Evolutionary conservation across 768 basidiomycete species (phyloP).

Genomic region (Rhodotorula babjevae): DNA sequence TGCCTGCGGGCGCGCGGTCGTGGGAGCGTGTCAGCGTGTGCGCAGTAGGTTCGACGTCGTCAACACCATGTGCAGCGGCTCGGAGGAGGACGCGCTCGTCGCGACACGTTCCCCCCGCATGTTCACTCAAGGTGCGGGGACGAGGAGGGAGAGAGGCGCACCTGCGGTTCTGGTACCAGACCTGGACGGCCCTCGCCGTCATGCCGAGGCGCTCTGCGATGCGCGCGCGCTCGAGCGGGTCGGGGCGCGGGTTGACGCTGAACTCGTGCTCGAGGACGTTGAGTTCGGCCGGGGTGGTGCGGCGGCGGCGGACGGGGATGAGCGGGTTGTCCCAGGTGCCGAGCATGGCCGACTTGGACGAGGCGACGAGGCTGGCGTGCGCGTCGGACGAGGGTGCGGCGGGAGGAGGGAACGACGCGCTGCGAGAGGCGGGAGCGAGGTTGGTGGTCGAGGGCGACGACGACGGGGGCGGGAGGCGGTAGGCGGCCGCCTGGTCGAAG

Average conservation of each 20-base stretch:
- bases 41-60: too few relatives aligned
- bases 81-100: not conserved
- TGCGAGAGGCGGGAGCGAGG: not conserved
- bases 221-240: slow-evolving; percentile 44
- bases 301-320: slow-evolving; percentile 47
- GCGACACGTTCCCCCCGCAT: slow-evolving; percentile 10
- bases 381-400: not conserved
- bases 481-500: not conserved
- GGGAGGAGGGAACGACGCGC: not conserved
- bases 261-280: slow-evolving; percentile 48
- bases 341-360: not conserved
- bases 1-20: slow-evolving; percentile 15
- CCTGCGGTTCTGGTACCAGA: slow-evolving; percentile 45
- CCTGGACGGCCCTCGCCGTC: slow-evolving; percentile 49
- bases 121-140: not conserved
- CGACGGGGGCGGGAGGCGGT: not conserved
- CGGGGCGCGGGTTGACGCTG: slow-evolving; percentile 46
- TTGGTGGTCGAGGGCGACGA: not conserved
- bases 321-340: slow-evolving; percentile 34
- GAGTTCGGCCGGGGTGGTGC: slow-evolving; percentile 49
- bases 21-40: too few relatives aligned
- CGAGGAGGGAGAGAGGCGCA: not conserved
- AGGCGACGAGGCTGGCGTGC: not conserved
- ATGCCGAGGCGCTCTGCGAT: slow-evolving; percentile 48
- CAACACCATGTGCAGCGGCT: too few relatives aligned